phyloP scores from a whole-genome alignment of 75 land plant species.

The Selaginella moellendorffii region DNA sequence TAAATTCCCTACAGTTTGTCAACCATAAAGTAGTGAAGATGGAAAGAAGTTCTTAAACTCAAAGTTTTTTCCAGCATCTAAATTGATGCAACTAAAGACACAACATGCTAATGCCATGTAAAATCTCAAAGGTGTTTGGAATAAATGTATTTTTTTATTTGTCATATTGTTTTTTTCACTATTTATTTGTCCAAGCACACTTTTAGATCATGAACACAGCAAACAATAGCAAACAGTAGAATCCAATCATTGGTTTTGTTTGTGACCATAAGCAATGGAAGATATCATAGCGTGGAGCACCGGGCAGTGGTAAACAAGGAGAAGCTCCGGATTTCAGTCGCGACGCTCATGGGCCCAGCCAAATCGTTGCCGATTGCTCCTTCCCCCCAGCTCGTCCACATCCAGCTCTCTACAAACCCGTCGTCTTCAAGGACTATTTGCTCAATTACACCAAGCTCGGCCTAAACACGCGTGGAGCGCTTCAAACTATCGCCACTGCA shows the following conservation, averaged over 20 bases:
- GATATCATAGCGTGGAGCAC: constrained; percentile 18
- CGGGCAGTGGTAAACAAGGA: constrained; percentile 13
- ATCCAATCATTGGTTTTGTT: neutral
- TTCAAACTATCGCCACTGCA: neutral
- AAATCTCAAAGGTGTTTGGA: too few relatives aligned
- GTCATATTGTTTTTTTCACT: too few relatives aligned
- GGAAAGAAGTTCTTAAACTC: too few relatives aligned
- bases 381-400: constrained; percentile 2
- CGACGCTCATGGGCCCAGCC: constrained; percentile 5
- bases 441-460: neutral
- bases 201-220: too few relatives aligned
- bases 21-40: too few relatives aligned
- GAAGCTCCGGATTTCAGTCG: constrained; percentile 9
- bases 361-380: neutral
- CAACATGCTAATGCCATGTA: too few relatives aligned
- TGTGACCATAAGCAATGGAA: constrained; percentile 16
- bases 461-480: neutral
- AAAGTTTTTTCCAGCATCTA: too few relatives aligned
- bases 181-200: too few relatives aligned
- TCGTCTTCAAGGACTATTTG: constrained; percentile 1
- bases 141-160: too few relatives aligned
- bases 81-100: too few relatives aligned
- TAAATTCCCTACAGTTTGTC: too few relatives aligned
- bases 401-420: neutral
- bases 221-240: too few relatives aligned